Percentiles rank a stretch among this genome's conserved stretches.
phyloP scores from a whole-genome alignment of 352 stramenopile genomes.

The Phytophthora foliorum region DNA sequence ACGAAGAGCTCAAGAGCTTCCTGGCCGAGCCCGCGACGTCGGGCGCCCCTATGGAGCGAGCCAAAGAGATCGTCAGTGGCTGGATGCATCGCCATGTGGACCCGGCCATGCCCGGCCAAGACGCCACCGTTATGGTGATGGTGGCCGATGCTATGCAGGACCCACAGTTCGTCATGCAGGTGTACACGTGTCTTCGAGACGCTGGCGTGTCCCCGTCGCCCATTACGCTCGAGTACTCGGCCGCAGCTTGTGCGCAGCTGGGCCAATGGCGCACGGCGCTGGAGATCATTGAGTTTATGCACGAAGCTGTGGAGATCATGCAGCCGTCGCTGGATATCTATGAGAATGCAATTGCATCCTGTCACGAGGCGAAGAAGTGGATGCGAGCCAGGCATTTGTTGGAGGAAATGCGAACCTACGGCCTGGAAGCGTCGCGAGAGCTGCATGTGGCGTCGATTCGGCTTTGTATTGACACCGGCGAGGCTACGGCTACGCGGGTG shows the following conservation, averaged over 20 bases:
- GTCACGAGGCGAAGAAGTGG: conserved; percentile 65
- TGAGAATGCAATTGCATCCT: conserved; percentile 74
- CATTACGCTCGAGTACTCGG: conserved; percentile 75
- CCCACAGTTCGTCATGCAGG: conserved; percentile 58
- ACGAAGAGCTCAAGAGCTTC: conserved; percentile 74
- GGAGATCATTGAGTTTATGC: conserved; percentile 81
- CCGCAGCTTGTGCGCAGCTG: conserved; percentile 61
- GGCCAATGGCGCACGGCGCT: conserved; percentile 62
- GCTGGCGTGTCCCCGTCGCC: conserved; percentile 68
- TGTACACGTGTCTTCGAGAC: conserved; percentile 70
- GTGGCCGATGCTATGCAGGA: conserved; percentile 71
- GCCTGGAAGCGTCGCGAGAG: conserved; percentile 62
- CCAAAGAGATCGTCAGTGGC: conserved; percentile 48
- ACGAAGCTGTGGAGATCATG: conserved; percentile 74
- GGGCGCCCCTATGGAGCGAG: conserved; percentile 40
- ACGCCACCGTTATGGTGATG: conserved; percentile 85
- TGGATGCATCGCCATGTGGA: conserved; percentile 77
- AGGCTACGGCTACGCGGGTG: conserved; percentile 62
- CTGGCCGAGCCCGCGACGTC: conserved; percentile 53
- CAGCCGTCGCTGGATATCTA: conserved; percentile 74
- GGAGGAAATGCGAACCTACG: conserved; percentile 66
- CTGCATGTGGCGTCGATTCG: conserved; percentile 60
- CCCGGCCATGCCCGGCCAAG: conserved; percentile 71
- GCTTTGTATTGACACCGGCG: conserved; percentile 57
- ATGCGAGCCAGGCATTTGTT: conserved; percentile 77